These are phyloP conservation scores for Kalmusia sp. DNA, from an alignment of 2,329 filamentous ascomycete species.

Conservation along the genomic window DNA sequence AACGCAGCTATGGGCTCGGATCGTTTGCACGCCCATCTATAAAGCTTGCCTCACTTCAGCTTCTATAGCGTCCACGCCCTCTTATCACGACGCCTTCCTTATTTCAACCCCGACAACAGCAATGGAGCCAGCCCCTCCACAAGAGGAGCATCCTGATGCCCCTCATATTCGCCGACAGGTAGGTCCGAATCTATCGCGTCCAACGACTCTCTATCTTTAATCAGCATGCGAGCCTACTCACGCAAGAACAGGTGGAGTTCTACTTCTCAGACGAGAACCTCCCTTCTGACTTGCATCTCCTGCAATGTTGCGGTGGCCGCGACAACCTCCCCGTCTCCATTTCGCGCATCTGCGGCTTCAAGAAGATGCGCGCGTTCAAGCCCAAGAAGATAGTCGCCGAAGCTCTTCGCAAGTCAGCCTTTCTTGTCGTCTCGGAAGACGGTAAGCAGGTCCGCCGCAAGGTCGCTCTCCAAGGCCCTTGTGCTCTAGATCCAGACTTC, in stretches of 20 bases:
- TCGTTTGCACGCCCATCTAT: neutral
- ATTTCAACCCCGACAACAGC: constrained; percentile 2
- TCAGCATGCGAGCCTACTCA: constrained; percentile 5
- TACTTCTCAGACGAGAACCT: constrained; percentile 60
- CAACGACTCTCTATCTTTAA: neutral
- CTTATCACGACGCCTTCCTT: too few relatives aligned
- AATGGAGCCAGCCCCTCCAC: neutral
- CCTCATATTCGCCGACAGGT: constrained; percentile 38
- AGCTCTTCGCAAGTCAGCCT: constrained; percentile 50
- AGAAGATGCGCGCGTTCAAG: constrained; percentile 55
- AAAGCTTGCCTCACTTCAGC: neutral
- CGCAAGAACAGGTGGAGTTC: constrained; percentile 52
- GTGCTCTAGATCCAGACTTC: constrained; percentile 36
- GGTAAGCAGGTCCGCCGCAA: constrained; percentile 53
- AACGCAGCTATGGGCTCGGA: neutral
- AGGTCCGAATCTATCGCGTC: too few relatives aligned
- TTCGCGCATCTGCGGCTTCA: constrained; percentile 52
- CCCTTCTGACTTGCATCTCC: constrained; percentile 49
- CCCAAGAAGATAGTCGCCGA: constrained; percentile 46
- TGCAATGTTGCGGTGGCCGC: constrained; percentile 48
- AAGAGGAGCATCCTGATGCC: constrained; percentile 35
- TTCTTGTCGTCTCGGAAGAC: constrained; percentile 51
- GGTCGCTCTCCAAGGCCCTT: constrained; percentile 44
- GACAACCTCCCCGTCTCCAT: constrained; percentile 53
- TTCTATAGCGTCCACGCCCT: too few relatives aligned